phyloP scores from a whole-genome alignment of 768 basidiomycete genomes.

The Amanita pallidorosea region DNA sequence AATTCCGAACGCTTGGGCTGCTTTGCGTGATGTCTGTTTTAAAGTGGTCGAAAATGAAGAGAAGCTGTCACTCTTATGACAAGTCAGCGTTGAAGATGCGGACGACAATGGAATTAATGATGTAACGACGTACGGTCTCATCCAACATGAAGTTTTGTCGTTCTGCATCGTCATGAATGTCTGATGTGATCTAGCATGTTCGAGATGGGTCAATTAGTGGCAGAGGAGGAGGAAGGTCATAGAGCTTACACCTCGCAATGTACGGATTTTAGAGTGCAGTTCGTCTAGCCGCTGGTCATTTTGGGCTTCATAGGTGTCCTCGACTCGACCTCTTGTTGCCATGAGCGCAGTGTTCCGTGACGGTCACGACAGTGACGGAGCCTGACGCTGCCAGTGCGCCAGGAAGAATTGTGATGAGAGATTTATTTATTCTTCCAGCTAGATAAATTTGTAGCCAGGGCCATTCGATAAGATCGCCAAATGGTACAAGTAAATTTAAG shows the following conservation, averaged over 20 bases:
- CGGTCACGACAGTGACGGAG: neutral
- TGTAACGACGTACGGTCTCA: constrained; percentile 44
- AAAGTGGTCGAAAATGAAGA: constrained; percentile 52
- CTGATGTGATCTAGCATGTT: constrained; percentile 60
- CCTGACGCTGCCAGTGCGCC: no score
- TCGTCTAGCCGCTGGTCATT: constrained; percentile 81
- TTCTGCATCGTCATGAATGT: constrained; percentile 80
- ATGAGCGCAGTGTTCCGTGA: constrained; percentile 12
- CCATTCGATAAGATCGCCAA: neutral
- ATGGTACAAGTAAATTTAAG: neutral
- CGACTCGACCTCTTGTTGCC: constrained; percentile 33
- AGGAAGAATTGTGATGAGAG: neutral
- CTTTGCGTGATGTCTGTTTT: constrained; percentile 56
- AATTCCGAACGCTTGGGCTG: constrained; percentile 65
- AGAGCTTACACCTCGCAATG: constrained; percentile 59
- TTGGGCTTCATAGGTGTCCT: constrained; percentile 74
- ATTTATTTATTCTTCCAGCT: neutral
- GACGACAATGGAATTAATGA: neutral
- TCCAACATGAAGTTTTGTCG: constrained; percentile 73
- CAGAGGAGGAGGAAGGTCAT: neutral
- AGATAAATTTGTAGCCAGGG: neutral
- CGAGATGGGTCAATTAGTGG: neutral
- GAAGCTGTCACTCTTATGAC: constrained; percentile 53
- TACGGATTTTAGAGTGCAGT: constrained; percentile 75
- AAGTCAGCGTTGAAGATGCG: neutral